Conservation (phyloP, 1,139 yeast genomes). For the Pichia sp. region DNA sequence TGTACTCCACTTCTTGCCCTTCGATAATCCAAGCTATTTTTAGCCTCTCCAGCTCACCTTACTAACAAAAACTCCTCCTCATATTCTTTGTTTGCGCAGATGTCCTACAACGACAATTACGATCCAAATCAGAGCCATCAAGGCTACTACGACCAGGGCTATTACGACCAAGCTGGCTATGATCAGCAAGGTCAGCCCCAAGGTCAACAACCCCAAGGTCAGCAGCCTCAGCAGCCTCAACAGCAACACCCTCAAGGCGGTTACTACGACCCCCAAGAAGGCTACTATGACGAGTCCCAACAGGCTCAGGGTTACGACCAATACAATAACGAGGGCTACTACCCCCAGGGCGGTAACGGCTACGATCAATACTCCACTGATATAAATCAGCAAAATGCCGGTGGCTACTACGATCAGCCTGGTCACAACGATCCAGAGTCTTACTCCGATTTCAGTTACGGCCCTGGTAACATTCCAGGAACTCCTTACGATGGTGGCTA, state of each 20-base stretch:
- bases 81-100: slow-evolving; percentile 19
- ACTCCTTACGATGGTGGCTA: slow-evolving; percentile 65
- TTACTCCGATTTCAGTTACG: slow-evolving; percentile 72
- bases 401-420: slow-evolving; percentile 48
- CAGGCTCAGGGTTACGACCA: slow-evolving; percentile 13
- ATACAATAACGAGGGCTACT: slow-evolving; percentile 5
- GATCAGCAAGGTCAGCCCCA: slow-evolving; percentile 14
- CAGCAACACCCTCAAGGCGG: neutral
- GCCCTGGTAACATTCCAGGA: slow-evolving; percentile 62
- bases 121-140: slow-evolving; percentile 35
- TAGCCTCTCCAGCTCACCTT: slow-evolving; percentile 7
- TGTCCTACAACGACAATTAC: slow-evolving; percentile 37
- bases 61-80: neutral
- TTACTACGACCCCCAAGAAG: slow-evolving; percentile 10
- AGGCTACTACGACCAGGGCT: slow-evolving; percentile 26
- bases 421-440: slow-evolving; percentile 67
- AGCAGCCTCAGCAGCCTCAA: neutral
- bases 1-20: neutral
- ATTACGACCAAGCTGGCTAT: slow-evolving; percentile 21
- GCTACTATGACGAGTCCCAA: slow-evolving; percentile 15
- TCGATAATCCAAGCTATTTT: too few relatives aligned
- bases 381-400: slow-evolving; percentile 13
- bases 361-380: slow-evolving; percentile 23
- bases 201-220: slow-evolving; percentile 4
- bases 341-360: slow-evolving; percentile 13